Evolutionary conservation across 1,139 yeast genomes (phyloP), one percentile per base, ranked within the genome.

Genomic region (Scheffersomyces lignicola): DNA sequence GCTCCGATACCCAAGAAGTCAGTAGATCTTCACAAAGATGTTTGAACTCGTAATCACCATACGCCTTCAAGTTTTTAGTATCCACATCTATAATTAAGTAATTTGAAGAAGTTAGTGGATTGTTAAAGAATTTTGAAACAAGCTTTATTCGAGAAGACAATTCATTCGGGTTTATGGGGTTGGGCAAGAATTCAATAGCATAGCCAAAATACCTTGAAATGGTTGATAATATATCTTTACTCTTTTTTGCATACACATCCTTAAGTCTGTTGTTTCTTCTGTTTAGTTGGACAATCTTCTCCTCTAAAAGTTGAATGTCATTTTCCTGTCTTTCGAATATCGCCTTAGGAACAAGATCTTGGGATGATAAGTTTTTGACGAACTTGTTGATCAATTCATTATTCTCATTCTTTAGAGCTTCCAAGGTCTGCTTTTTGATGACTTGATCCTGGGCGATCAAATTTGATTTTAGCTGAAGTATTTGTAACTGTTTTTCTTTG

Each of bases 161-260:
- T 30, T 69, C 73, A 39, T 58, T 61, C 1, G 74, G 72, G 41
- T 83, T 83, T 18, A 78, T 72, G 25, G 83, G 76, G 37, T 70
- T 67, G 6, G 81, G 80, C 34, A 81, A 59, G 41, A 87, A 83
- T 51, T 86, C 95, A 18, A 89, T 65, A 23, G 76, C 73, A 58
- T 78, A 88, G 0, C 96, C 96, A 38, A 88, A 69, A 27, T 84
- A 69, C 9, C 81, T 71, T 33, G 82, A 78, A 0, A 88, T 80
- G 1, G 83, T 77, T 23, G 81, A 79, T 22, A 88, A 65, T 35
- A 86, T 80, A 51, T 86, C 94, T 25, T 73, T 62, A n/a, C 94
- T 81, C 54, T 85, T 84, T 39, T 76, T 73, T n/a, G 79, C 61
- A 52, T 80, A 88, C 10, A 78, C 73, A 43, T 80, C 80, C 46